These are phyloP conservation scores for Candida sp. DNA, from an alignment of 1,139 yeast species.

Conservation along the genomic window DNA sequence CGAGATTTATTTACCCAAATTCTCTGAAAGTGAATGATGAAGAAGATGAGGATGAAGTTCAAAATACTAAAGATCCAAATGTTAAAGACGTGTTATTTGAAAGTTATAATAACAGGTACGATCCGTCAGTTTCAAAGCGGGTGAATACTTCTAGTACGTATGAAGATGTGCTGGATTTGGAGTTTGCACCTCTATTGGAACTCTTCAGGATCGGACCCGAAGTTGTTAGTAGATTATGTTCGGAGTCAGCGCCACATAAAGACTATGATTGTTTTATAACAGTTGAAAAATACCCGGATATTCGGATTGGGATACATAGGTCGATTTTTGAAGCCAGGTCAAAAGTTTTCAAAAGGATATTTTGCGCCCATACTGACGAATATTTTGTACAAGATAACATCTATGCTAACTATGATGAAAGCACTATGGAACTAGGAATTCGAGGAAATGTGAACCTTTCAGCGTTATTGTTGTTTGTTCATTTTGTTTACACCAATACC, in stretches of 20 bases:
- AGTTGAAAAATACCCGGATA: constrained; percentile 14
- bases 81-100: constrained; percentile 15
- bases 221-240: constrained; percentile 7
- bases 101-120: constrained; percentile 14
- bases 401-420: constrained; percentile 18
- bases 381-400: constrained; percentile 15
- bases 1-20: constrained; percentile 26
- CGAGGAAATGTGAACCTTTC: constrained; percentile 16
- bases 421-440: constrained; percentile 13
- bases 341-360: constrained; percentile 18
- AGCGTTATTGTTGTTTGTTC: constrained; percentile 29
- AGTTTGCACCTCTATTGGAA: constrained; percentile 8
- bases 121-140: constrained; percentile 12
- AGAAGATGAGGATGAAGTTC: constrained; percentile 13
- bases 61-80: constrained; percentile 3
- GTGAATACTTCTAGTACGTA: constrained; percentile 13
- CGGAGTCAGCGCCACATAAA: constrained; percentile 8
- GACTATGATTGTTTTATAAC: constrained; percentile 23
- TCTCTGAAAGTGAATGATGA: constrained; percentile 12
- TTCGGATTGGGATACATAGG: constrained; percentile 28
- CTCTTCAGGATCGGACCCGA: constrained; percentile 10
- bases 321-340: constrained; percentile 26
- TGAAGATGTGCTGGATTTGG: constrained; percentile 11
- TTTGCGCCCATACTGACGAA: constrained; percentile 15
- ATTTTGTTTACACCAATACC: constrained; percentile 31